These are phyloP conservation scores for Colletotrichum horii DNA, from an alignment of 2,329 filamentous ascomycete genomes.

Conservation along the genomic window DNA sequence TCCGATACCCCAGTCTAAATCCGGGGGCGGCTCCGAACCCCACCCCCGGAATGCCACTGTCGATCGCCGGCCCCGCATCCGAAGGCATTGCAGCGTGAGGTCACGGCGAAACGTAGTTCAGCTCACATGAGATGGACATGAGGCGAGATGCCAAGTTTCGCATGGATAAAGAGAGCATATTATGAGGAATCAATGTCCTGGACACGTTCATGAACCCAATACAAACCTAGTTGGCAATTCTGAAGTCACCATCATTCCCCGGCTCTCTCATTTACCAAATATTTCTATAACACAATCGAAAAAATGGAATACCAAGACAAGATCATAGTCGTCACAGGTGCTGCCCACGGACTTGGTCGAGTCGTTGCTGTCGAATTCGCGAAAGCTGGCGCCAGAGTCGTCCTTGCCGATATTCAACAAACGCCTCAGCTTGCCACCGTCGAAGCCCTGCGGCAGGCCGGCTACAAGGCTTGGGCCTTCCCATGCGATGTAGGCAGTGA, in stretches of 20 bases:
- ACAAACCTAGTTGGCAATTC: too few species aligned
- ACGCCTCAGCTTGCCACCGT: background rate
- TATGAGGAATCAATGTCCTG: too few species aligned
- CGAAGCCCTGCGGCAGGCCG: background rate
- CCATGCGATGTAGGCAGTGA: background rate
- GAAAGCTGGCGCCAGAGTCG: background rate
- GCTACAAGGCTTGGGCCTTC: background rate
- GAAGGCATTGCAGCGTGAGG: background rate
- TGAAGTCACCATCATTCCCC: too few species aligned
- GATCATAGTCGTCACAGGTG: background rate
- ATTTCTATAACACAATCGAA: too few species aligned
- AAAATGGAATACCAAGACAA: background rate
- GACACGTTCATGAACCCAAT: too few species aligned
- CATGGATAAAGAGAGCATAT: too few species aligned
- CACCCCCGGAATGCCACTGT: background rate
- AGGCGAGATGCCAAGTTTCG: too few species aligned
- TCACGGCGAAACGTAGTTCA: background rate
- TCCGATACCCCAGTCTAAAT: background rate
- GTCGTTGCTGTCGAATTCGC: fast-evolving
- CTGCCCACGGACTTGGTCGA: background rate
- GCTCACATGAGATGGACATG: too few species aligned
- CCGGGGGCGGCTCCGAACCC: background rate
- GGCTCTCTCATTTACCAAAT: too few species aligned
- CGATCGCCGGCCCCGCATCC: background rate
- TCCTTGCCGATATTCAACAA: background rate